Conservation (phyloP, 495 filamentous ascomycete genomes). For the Tuber indicum region DNA sequence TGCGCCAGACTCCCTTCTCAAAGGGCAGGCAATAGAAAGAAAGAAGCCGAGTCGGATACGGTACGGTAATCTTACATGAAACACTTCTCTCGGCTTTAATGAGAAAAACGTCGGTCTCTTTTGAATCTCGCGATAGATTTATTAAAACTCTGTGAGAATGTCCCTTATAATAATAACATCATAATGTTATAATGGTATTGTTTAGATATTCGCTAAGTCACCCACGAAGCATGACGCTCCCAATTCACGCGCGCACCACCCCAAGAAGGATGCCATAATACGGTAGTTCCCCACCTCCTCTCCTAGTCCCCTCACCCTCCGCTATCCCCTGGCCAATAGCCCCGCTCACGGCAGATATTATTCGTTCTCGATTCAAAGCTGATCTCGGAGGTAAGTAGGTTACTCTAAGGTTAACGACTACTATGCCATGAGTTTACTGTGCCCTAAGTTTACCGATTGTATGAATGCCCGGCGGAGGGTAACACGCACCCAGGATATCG, state of each 20-base stretch:
- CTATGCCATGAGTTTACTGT: neutral
- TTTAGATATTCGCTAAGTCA: neutral
- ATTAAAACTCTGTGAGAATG: neutral
- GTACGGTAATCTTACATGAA: too few relatives aligned
- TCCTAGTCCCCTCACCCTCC: neutral
- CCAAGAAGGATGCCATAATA: neutral
- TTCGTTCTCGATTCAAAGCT: neutral
- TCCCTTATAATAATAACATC: neutral
- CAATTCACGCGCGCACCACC: neutral
- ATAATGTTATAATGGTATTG: conserved; percentile 5
- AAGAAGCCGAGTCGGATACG: neutral
- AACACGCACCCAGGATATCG: neutral
- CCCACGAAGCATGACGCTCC: neutral
- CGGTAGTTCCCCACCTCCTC: neutral
- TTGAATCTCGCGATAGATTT: neutral
- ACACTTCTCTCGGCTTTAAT: neutral
- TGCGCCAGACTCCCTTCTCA: neutral
- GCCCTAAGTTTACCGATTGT: neutral
- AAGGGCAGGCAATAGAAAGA: neutral
- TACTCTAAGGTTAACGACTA: neutral
- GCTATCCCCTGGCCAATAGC: neutral
- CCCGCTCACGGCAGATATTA: neutral
- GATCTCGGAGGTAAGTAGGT: neutral
- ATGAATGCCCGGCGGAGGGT: neutral
- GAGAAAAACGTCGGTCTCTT: neutral